Percentiles rank a stretch among this genome's conserved stretches.
phyloP scores from a whole-genome alignment of 106 monocot species.

The Dendrobium huoshanense region DNA sequence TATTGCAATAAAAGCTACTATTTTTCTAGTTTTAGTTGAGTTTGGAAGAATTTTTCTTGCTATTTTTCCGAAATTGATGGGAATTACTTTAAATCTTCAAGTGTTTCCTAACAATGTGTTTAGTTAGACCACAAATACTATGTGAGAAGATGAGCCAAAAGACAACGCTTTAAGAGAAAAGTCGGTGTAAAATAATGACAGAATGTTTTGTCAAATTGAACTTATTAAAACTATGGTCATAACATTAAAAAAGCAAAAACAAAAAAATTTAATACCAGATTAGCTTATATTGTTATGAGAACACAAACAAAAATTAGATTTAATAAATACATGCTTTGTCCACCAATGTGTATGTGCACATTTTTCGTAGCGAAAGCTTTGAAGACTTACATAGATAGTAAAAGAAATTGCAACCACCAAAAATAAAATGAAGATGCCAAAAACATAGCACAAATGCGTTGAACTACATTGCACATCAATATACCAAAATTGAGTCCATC shows the following conservation, averaged over 20 bases:
- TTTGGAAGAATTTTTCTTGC: too few relatives aligned
- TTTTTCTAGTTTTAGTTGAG: too few relatives aligned
- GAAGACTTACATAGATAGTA: slow-evolving; percentile 63
- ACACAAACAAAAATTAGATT: not conserved
- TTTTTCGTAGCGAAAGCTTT: not conserved
- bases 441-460: too few relatives aligned
- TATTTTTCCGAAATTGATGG: too few relatives aligned
- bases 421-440: slow-evolving; percentile 3
- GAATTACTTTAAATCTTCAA: too few relatives aligned
- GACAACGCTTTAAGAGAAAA: not conserved
- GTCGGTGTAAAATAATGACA: not conserved
- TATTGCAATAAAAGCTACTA: too few relatives aligned
- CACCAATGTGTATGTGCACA: not conserved
- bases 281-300: not conserved
- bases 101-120: too few relatives aligned
- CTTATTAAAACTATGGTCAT: not conserved
- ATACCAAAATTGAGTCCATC: too few relatives aligned
- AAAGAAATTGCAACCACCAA: slow-evolving; percentile 46
- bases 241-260: not conserved
- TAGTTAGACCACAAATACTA: not conserved
- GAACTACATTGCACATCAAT: too few relatives aligned
- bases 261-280: not conserved
- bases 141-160: not conserved
- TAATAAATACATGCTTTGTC: not conserved
- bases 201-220: not conserved